These are phyloP conservation scores for Zelopaecilomyces penicillatus DNA, from an alignment of 2,329 filamentous ascomycete species.

Conservation along the genomic window DNA sequence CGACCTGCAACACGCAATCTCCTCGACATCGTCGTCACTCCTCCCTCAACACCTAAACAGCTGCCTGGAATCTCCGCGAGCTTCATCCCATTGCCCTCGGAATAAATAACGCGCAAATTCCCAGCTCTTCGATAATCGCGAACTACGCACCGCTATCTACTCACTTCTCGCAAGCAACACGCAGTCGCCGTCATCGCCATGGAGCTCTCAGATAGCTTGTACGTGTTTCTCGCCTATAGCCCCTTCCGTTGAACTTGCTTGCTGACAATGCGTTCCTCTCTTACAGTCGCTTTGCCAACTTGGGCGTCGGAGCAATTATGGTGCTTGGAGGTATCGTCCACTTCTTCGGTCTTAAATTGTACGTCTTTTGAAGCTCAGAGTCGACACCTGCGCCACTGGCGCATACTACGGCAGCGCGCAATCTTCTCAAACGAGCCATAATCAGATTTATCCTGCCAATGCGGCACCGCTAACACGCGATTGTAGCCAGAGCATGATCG, in stretches of 20 bases:
- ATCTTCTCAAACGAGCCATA: background rate
- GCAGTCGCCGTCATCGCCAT: background rate
- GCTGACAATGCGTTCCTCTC: slow-evolving; percentile 13
- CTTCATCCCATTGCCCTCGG: too few relatives aligned
- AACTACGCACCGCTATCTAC: too few relatives aligned
- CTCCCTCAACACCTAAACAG: too few relatives aligned
- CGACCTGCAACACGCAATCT: too few relatives aligned
- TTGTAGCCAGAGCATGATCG: slow-evolving; percentile 46
- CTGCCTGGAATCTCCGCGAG: too few relatives aligned
- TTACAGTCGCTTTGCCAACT: slow-evolving; percentile 83
- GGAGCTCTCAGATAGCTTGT: slow-evolving; percentile 9
- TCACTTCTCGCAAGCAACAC: background rate
- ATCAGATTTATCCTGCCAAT: background rate
- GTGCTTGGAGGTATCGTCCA: slow-evolving; percentile 72
- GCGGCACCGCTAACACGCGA: background rate
- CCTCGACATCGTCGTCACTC: too few relatives aligned
- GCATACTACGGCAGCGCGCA: slow-evolving; percentile 1
- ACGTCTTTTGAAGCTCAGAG: slow-evolving; percentile 25
- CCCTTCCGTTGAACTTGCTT: background rate
- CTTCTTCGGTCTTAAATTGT: slow-evolving; percentile 56
- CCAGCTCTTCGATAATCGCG: too few relatives aligned
- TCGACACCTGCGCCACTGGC: too few relatives aligned
- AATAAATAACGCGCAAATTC: too few relatives aligned
- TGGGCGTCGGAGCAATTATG: slow-evolving; percentile 80
- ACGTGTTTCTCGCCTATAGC: background rate